Evolutionary conservation across 352 stramenopile species (phyloP), one percentile per base, ranked within the genome.

Genomic region (Phytophthora europaea): DNA sequence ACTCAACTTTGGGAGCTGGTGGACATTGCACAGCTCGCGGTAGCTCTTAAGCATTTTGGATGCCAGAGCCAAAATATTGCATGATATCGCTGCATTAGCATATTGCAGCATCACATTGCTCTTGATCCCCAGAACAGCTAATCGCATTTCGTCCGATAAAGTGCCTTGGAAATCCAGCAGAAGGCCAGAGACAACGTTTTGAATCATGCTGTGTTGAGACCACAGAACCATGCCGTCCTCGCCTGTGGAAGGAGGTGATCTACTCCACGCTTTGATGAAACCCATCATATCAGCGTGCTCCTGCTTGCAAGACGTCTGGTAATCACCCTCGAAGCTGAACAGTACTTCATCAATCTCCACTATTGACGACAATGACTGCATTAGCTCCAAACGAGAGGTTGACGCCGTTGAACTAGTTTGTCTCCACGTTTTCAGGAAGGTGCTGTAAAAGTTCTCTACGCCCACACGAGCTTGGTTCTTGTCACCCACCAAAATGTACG

Each of bases 1-100:
- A 45, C 82, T 96, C 5, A 94, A 72, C 61, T 94, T 96, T 3
- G 89, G 84, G 1, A 96, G 78, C 15, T 87, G 71, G 18, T 92
- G 54, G 12, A 64, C 26, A 31, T 92, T 94, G 70, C 89, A 96
- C 10, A 92, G 55, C 56, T 92, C 85, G 12, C 87, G 87, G 40
- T 93, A 96, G 10, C 82, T 85, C 52, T 93, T 94, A 31, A 96
- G 68, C 58, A 93, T 87, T 62, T 91, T 90, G 2, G 87, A 94
- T 22, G 80, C 84, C 15, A 96, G 65, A 15, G 89, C 80, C 67
- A 94, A 61, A 16, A 94, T 81, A 67, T 96, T 88, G 57, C 81
- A 88, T 8, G 83, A 76, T 22, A 94, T 78, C 28, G 85, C 87
- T 6, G 84, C 85, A 28, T 83, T 82, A 16, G 87, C 89, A 51